phyloP scores from a whole-genome alignment of 495 filamentous ascomycete genomes.

The Neurospora discreta region DNA sequence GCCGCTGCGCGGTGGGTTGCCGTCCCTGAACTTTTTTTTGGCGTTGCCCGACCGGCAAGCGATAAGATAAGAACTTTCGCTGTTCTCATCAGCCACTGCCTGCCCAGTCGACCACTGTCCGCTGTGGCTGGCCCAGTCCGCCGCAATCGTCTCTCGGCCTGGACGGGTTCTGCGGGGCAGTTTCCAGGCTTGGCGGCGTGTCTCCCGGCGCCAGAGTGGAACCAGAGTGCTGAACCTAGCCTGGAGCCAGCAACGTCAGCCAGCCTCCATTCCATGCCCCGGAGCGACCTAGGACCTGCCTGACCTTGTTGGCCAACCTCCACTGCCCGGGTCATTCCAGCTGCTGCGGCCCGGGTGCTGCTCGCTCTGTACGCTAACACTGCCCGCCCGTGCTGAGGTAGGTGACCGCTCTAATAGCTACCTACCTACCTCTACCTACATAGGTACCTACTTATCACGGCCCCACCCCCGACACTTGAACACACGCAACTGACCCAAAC shows the following conservation, averaged over 20 bases:
- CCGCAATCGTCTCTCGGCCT: conserved; percentile 17
- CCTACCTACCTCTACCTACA: neutral
- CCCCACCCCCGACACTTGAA: neutral
- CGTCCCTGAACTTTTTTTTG: conserved; percentile 22
- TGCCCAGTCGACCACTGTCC: neutral
- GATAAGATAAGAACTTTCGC: conserved; percentile 23
- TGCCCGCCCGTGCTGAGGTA: neutral
- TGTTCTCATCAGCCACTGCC: conserved; percentile 7
- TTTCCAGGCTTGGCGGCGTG: neutral
- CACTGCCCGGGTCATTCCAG: too few relatives aligned
- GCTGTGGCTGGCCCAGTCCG: conserved; percentile 24
- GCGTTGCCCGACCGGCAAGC: neutral
- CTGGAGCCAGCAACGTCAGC: neutral
- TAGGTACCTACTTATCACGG: neutral
- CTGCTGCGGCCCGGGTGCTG: neutral
- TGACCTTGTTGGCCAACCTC: neutral
- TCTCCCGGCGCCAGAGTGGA: neutral
- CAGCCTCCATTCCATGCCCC: conserved; percentile 4
- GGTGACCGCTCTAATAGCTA: neutral
- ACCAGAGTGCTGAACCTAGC: neutral
- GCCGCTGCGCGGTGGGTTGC: conserved; percentile 9
- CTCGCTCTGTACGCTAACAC: neutral
- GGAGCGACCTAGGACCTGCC: neutral
- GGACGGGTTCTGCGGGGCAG: neutral
- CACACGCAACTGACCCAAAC: conserved; percentile 1